These are phyloP conservation scores for Marasmius fiardii DNA, from an alignment of 1,284 basidiomycete genomes.

Conservation along the genomic window DNA sequence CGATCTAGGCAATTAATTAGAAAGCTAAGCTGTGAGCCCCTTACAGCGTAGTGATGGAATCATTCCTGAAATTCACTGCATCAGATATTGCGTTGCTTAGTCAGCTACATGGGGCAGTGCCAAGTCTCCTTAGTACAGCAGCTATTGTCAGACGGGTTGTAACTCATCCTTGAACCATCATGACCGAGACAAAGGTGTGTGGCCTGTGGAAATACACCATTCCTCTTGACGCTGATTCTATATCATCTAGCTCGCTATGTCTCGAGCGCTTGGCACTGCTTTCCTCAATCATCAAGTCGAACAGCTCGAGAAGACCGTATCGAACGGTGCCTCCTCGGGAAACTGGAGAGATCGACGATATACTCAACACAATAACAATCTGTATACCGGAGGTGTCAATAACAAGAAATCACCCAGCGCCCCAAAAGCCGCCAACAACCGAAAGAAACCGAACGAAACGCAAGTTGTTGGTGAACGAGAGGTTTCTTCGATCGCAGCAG, in stretches of 20 bases:
- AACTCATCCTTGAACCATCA: neutral
- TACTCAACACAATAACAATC: conserved; percentile 17
- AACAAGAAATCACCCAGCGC: conserved; percentile 13
- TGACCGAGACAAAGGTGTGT: neutral
- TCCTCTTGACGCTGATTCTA: neutral
- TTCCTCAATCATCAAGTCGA: conserved; percentile 82
- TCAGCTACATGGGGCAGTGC: neutral
- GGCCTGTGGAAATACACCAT: too few relatives aligned
- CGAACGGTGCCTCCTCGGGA: conserved; percentile 44
- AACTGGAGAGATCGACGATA: conserved; percentile 58
- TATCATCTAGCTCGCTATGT: conserved; percentile 65
- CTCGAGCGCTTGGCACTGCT: conserved; percentile 76
- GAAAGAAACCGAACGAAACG: conserved; percentile 29
- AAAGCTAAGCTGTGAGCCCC: too few relatives aligned
- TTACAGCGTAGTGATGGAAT: too few relatives aligned
- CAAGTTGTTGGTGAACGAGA: conserved; percentile 24
- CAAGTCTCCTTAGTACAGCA: neutral
- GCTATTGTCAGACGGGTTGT: neutral
- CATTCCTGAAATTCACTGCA: too few relatives aligned
- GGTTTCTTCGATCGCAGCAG: conserved; percentile 13
- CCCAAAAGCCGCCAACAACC: neutral
- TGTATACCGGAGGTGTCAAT: conserved; percentile 18
- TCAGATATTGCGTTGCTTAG: too few relatives aligned
- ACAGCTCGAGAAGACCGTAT: conserved; percentile 75
- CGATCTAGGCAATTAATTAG: too few relatives aligned